Conservation (phyloP, 2,329 filamentous ascomycete species). For the Hymenoscyphus fraxineus region DNA sequence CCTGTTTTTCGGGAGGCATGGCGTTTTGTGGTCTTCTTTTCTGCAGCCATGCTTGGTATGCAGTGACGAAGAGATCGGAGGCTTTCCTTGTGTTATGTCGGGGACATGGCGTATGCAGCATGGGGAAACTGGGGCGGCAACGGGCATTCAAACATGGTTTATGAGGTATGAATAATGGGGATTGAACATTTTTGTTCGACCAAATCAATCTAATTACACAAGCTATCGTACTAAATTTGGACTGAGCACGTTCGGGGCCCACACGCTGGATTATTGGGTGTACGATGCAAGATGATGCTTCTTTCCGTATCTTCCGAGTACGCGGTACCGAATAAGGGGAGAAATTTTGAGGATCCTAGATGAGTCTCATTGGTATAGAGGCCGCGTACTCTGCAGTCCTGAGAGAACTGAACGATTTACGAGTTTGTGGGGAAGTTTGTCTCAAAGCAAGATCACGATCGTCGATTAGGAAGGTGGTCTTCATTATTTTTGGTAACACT, state of each 20-base stretch:
- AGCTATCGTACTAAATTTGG: slow-evolving; percentile 5
- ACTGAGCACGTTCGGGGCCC: slow-evolving; percentile 2
- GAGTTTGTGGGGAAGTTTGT: not conserved
- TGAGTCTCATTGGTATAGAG: not conserved
- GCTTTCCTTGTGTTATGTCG: not conserved
- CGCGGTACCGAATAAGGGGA: slow-evolving; percentile 4
- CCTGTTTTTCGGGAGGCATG: not conserved
- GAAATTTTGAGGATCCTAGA: not conserved
- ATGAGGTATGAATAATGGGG: not conserved
- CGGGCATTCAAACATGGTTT: not conserved
- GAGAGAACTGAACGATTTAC: not conserved
- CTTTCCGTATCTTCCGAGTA: slow-evolving; percentile 11
- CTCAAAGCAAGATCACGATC: not conserved
- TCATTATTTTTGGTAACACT: not conserved
- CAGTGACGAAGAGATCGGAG: not conserved
- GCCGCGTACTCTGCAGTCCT: not conserved
- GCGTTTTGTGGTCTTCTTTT: not conserved
- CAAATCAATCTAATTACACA: slow-evolving; percentile 7
- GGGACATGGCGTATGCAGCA: not conserved
- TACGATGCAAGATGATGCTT: slow-evolving; percentile 11
- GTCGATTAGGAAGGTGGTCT: not conserved
- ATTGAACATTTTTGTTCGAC: slow-evolving; percentile 1
- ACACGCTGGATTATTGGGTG: slow-evolving; percentile 2
- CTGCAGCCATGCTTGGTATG: not conserved
- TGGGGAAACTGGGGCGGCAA: slow-evolving; percentile 2